Percentiles rank a stretch among this genome's conserved stretches.
These are phyloP conservation scores for Rhodosporidiobolus sp. DNA, from an alignment of 768 basidiomycete genomes.

Conservation along the genomic window DNA sequence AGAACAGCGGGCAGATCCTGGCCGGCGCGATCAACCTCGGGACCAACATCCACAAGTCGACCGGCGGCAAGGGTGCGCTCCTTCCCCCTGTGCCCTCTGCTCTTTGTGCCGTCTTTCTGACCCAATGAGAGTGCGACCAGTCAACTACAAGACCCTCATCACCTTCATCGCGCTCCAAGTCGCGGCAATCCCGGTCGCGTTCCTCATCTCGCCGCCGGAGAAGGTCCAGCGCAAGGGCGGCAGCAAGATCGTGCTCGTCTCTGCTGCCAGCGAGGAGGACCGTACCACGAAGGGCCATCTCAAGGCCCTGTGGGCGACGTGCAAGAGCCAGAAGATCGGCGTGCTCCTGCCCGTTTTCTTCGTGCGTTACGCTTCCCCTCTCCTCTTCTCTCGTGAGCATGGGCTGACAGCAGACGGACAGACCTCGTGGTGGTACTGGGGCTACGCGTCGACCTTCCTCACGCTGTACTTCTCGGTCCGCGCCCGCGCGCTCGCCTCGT, in stretches of 20 bases:
- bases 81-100: too few species aligned
- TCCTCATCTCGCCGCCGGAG: slow-evolving; percentile 1
- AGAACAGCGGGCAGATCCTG: slow-evolving; percentile 13
- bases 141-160: slow-evolving; percentile 13
- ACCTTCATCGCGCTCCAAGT: slow-evolving; percentile 14
- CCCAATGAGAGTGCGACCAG: too few species aligned
- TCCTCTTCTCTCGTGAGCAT: neutral
- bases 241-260: neutral
- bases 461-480: slow-evolving; percentile 24
- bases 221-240: slow-evolving; percentile 11
- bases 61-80: slow-evolving; percentile 16
- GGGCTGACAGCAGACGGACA: too few species aligned
- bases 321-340: neutral
- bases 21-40: slow-evolving; percentile 15
- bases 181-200: slow-evolving; percentile 4
- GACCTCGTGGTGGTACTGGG: slow-evolving; percentile 23
- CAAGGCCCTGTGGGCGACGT: slow-evolving; percentile 1
- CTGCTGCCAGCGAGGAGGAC: too few species aligned
- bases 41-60: slow-evolving; percentile 4
- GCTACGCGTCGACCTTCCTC: slow-evolving; percentile 12
- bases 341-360: slow-evolving; percentile 4
- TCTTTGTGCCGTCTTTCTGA: neutral
- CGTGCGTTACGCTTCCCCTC: neutral
- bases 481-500: slow-evolving; percentile 18
- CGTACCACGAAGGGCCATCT: slow-evolving; percentile 1